These are phyloP conservation scores for Rubia peregrina DNA, from an alignment of 305 asterid species.

Conservation along the genomic window DNA sequence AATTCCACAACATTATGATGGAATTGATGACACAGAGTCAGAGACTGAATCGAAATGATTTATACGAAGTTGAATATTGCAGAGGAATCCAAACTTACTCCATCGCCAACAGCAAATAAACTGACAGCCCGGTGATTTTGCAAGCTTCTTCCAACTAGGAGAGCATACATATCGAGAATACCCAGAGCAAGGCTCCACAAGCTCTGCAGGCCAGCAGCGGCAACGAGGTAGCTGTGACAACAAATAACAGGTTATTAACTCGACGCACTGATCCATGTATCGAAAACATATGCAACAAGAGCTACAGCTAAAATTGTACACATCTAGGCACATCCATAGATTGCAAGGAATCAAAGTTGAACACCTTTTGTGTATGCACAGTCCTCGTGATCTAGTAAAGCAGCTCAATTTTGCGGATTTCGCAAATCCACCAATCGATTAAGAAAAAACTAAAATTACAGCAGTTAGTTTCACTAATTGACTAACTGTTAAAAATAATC, in stretches of 20 bases:
- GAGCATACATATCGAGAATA: constrained; percentile 73
- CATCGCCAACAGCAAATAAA: constrained; percentile 90
- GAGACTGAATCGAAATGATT: background rate
- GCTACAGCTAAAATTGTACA: background rate
- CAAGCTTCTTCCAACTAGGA: constrained; percentile 81
- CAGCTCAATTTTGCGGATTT: background rate
- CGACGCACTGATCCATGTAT: constrained; percentile 5
- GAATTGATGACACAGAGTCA: background rate
- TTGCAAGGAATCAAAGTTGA: background rate
- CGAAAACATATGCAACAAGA: background rate
- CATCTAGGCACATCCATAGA: background rate
- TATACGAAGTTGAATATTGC: background rate
- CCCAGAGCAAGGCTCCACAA: constrained; percentile 83
- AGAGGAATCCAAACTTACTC: constrained; percentile 52
- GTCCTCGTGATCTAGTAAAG: background rate
- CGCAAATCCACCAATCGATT: background rate
- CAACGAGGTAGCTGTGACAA: constrained; percentile 79
- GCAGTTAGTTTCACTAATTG: background rate
- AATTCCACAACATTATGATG: background rate
- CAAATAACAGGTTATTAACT: constrained; percentile 4
- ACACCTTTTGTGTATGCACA: background rate
- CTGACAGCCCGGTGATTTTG: constrained; percentile 62
- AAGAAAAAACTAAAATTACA: background rate
- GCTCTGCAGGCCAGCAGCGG: constrained; percentile 92
- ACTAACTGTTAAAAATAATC: background rate